Base-by-base conservation (phyloP, 805 yeast species). In the Candida verbasci region DNA sequence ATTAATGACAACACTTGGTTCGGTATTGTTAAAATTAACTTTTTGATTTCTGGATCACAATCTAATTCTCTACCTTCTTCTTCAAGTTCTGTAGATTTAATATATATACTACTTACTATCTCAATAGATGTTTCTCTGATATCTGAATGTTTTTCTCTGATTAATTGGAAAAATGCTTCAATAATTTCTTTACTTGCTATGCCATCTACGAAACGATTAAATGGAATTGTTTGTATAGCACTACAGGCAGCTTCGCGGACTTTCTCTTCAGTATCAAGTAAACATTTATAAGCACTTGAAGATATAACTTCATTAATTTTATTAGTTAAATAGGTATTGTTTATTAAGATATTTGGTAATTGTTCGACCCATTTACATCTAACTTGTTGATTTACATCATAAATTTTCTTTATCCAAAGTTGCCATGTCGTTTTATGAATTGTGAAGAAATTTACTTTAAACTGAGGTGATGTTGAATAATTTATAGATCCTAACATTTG, bases 401-500 rank as follows among this genome's bases (percentile, higher is more conserved):
- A 65, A 4, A 82, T 73, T 45, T 88, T 83, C 43, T 80, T 81
- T 37, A 84, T 55, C 95, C 95, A 88, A 20, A 68, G 72, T 11
- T 60, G 53, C 76, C 82, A 87, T 1, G 83, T 74, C 10, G 75
- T 75, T 25, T 68, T 69, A 47, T 81, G 86, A 0, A 68, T 64
- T 1, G 70, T 56, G 9, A 72, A 67, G 53, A 87, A 85, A 47
- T 80, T 80, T 4, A 78, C 52, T 1, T 80, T 68, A 0, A 73
- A 65, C 0, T 76, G 60, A 2, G 50, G 41, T 5, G 53, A 24
- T 10, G 28, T 15, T 20, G 30, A 29, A n/a, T 24, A 8, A 12
- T 53, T 42, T 8, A 22, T 23, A 6, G 45, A 23, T 1, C 58
- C 61, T 1, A 87, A 54, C 52, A 89, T 76, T 27, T 70, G 58